Evolutionary conservation across 257 asterid genomes (phyloP), one percentile per base, ranked within the genome.

Genomic region (Buddleja alternifolia): DNA sequence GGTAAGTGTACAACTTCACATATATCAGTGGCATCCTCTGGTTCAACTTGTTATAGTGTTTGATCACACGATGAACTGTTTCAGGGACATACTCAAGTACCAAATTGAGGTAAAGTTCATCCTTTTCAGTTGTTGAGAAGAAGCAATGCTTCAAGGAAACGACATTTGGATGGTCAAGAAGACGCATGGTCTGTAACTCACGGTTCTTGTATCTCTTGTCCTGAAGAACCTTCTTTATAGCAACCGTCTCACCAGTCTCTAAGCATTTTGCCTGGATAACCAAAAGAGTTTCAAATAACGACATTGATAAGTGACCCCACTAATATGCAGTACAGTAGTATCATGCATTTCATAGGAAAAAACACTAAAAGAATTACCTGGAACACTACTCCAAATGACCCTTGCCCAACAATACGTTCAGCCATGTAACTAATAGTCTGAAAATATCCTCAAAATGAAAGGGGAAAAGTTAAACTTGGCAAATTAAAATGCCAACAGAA

Each of bases 81-180:
- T 92, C 98, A 17, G 98, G 98, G 44, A 90, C 98, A 84, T 90
- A 92, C 76, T 92, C 98, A 53, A 92, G 96, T 40, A 92, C 98
- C 82, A 92, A 73, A 83, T 92, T 92, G 67, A 92, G 97, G 75
- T 90, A 92, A 4, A 92, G 81, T 65, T 92, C 98, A 69, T 92
- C 98, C 76, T 88, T 92, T 25, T 92, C 97, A 40, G 98, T 92
- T 67, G 98, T 92, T 63, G 98, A 92, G 87, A 90, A 90, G 90
- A 92, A 92, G 84, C 97, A 90, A 80, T 92, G 98, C 85, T 90
- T 90, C 75, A 92, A 78, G 36, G 96, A 83, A 67, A 92, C 97
- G 60, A 92, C 87, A 79, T 92, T 92, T 55, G 97, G 98, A 83
- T 92, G 97, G 84, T 92, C 97, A 42, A 92, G 96, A 66, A 90